phyloP scores from a whole-genome alignment of 148 eudicot genomes.

The Amaranthus cruentus region DNA sequence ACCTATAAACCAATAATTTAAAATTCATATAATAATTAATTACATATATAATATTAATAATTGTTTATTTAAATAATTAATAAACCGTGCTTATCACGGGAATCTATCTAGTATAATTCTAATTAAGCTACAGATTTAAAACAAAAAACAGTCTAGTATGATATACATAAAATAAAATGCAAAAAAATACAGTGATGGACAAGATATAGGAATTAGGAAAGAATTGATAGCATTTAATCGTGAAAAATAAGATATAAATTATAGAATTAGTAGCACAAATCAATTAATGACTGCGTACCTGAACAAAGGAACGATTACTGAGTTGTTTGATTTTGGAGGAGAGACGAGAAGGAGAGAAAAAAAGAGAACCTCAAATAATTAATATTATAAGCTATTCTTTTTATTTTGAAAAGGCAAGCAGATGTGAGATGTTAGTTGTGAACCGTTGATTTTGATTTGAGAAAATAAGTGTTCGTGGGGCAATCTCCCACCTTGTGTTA shows the following conservation, averaged over 20 bases:
- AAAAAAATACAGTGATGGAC: no score
- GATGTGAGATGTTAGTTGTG: not conserved
- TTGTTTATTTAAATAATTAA: no score
- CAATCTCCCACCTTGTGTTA: not conserved
- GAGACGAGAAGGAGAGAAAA: not conserved
- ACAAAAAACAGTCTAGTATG: no score
- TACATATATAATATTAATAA: no score
- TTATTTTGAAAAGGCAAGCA: not conserved
- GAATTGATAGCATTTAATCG: not conserved
- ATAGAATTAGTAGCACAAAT: not conserved
- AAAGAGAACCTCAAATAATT: constrained; percentile 16
- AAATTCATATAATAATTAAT: no score
- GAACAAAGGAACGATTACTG: constrained; percentile 1
- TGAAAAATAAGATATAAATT: not conserved
- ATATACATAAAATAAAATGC: no score
- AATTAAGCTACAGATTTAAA: no score
- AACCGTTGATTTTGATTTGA: constrained; percentile 10
- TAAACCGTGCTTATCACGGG: no score
- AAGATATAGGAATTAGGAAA: no score
- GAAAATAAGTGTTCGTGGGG: not conserved
- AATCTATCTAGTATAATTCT: no score
- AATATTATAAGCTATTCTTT: no score
- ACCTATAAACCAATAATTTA: no score
- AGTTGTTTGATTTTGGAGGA: not conserved
- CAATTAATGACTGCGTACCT: constrained; percentile 5